Evolutionary conservation across 192 early-diverging fungal genomes (phyloP).

Genomic region (Irineochytrium annulatum): DNA sequence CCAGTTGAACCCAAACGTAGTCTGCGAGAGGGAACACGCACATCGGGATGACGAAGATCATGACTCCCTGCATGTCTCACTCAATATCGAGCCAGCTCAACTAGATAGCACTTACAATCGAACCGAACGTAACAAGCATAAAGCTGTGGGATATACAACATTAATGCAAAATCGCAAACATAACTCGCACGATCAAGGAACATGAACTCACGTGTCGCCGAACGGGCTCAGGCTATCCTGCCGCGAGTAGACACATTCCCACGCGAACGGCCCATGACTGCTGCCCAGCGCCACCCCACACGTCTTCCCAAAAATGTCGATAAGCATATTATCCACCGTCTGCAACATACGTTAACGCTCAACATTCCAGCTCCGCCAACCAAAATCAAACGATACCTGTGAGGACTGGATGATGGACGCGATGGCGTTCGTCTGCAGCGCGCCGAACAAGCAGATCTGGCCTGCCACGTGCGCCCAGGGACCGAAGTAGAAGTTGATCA

Average conservation of each 20-base stretch:
- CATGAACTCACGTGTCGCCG: constrained; percentile 24
- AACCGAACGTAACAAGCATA: constrained; percentile 43
- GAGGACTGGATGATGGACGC: constrained; percentile 43
- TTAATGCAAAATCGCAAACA: background rate
- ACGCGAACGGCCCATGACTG: background rate
- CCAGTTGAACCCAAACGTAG: constrained; percentile 24
- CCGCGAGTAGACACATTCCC: constrained; percentile 28
- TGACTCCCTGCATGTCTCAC: constrained; percentile 4
- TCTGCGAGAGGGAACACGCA: constrained; percentile 19
- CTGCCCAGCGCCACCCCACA: constrained; percentile 33
- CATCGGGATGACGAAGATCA: constrained; percentile 16
- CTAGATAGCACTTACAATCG: constrained; percentile 20
- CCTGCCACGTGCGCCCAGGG: constrained; percentile 1
- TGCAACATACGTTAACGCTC: constrained; percentile 1
- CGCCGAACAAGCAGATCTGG: constrained; percentile 20
- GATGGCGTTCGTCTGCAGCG: constrained; percentile 42
- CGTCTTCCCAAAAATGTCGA: constrained; percentile 45
- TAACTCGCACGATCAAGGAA: background rate
- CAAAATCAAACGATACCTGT: constrained; percentile 25
- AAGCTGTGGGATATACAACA: constrained; percentile 4
- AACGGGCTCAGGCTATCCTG: constrained; percentile 40
- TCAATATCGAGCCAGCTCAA: background rate
- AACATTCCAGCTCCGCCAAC: background rate
- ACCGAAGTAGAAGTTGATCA: constrained; percentile 53
- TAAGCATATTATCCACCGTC: constrained; percentile 47